Evolutionary conservation across 345 rosid genomes (phyloP).

Genomic region (Lumnitzera racemosa): DNA sequence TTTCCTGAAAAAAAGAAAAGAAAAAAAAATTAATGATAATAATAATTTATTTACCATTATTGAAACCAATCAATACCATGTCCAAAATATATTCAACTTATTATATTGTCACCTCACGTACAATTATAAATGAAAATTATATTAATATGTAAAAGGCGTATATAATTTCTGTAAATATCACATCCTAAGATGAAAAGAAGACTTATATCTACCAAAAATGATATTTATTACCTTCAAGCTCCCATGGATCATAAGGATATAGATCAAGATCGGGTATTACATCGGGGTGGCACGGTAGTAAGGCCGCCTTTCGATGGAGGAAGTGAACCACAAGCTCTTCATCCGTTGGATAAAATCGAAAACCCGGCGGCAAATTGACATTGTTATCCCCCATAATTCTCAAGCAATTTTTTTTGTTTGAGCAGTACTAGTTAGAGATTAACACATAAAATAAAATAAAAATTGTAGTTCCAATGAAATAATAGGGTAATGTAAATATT

Average conservation of each 20-base stretch:
- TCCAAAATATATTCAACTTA: no score
- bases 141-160: no score
- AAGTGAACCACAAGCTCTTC: slow-evolving; percentile 95
- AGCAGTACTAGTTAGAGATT: no score
- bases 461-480: no score
- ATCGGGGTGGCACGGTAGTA: slow-evolving; percentile 84
- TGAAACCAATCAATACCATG: no score
- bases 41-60: not conserved
- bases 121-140: no score
- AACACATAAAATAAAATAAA: no score
- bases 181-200: not conserved
- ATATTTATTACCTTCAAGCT: slow-evolving; percentile 56
- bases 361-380: slow-evolving; percentile 79
- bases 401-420: not conserved
- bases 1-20: slow-evolving; percentile 35
- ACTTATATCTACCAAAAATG: not conserved
- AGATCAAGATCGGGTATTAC: slow-evolving; percentile 95
- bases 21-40: not conserved
- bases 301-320: slow-evolving; percentile 82
- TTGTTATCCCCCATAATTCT: slow-evolving; percentile 35
- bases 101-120: no score
- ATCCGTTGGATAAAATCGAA: slow-evolving; percentile 77
- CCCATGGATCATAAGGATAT: slow-evolving; percentile 90
- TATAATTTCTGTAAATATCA: not conserved
- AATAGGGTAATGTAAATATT: no score